phyloP scores from a whole-genome alignment of 2,329 filamentous ascomycete species.

The Pseudogymnoascus verrucosus region DNA sequence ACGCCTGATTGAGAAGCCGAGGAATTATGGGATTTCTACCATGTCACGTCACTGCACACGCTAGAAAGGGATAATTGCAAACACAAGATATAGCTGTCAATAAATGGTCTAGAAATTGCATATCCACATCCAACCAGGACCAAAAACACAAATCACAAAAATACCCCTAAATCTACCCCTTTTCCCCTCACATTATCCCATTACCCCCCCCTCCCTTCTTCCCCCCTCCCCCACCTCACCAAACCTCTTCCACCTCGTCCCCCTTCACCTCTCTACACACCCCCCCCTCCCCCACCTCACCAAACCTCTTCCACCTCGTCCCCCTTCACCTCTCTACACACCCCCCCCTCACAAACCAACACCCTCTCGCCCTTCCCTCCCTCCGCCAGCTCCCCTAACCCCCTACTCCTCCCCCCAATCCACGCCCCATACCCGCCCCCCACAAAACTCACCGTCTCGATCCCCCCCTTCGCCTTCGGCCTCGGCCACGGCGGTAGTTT shows the following conservation, averaged over 20 bases:
- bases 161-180: not conserved
- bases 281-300: conserved; percentile 20
- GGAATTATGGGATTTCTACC: no score
- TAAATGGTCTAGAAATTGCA: no score
- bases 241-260: conserved; percentile 13
- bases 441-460: conserved; percentile 21
- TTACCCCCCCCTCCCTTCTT: not conserved
- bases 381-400: conserved; percentile 29
- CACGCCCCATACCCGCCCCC: conserved; percentile 30
- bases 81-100: no score
- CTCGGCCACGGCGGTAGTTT: conserved; percentile 12
- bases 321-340: conserved; percentile 35
- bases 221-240: not conserved
- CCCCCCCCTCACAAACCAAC: conserved; percentile 38
- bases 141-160: no score
- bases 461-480: conserved; percentile 18
- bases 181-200: not conserved
- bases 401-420: conserved; percentile 41
- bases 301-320: conserved; percentile 13
- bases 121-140: no score
- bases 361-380: conserved; percentile 31
- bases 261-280: conserved; percentile 36
- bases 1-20: no score
- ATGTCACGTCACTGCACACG: no score
- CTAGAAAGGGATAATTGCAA: no score